phyloP scores from a whole-genome alignment of 495 filamentous ascomycete genomes.

The Penicillium crystallinum region DNA sequence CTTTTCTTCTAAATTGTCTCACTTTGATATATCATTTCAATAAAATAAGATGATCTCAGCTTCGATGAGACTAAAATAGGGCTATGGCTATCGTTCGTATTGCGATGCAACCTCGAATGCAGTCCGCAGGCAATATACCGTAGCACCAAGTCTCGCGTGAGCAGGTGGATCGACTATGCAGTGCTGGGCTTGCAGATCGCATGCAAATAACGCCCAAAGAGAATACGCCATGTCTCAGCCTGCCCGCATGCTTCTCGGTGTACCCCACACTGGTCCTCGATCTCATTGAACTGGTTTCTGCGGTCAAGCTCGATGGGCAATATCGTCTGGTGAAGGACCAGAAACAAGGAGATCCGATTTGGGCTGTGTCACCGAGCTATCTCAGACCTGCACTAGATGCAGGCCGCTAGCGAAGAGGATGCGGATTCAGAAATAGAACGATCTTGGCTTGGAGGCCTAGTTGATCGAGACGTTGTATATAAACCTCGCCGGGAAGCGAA shows the following conservation, averaged over 20 bases:
- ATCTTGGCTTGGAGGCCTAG: not conserved
- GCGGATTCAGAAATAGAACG: not conserved
- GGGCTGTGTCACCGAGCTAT: slow-evolving; percentile 5
- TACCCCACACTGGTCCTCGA: not conserved
- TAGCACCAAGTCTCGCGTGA: not conserved
- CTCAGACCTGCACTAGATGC: slow-evolving; percentile 19
- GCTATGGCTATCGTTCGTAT: not conserved
- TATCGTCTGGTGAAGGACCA: not conserved
- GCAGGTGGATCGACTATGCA: not conserved
- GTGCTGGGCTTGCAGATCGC: not conserved
- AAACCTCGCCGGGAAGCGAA: slow-evolving; percentile 2
- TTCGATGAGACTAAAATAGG: not conserved
- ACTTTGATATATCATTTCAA: not conserved
- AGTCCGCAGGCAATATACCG: not conserved
- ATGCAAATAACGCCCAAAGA: not conserved
- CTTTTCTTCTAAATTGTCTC: not conserved
- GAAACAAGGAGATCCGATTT: not conserved
- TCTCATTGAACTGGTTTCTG: slow-evolving; percentile 8
- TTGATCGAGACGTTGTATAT: slow-evolving; percentile 7
- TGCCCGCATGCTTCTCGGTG: not conserved
- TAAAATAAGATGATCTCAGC: not conserved
- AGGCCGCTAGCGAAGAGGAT: slow-evolving; percentile 2
- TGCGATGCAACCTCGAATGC: slow-evolving; percentile 14
- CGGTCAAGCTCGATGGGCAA: not conserved
- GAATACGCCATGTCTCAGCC: not conserved